Evolutionary conservation across 2,329 filamentous ascomycete species (phyloP).

Genomic region (Emergomyces africanus): DNA sequence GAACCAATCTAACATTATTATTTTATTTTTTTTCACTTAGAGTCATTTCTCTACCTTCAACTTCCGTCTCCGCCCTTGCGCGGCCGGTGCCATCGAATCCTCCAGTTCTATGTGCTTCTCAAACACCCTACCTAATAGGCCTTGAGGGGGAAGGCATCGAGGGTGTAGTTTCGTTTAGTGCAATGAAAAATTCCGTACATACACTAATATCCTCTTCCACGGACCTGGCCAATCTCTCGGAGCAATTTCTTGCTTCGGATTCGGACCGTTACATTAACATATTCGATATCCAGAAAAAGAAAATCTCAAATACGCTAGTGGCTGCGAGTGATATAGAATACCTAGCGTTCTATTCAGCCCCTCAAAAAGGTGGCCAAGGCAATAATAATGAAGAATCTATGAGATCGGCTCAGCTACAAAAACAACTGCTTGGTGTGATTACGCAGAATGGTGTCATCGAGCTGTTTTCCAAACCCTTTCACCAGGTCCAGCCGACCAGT

Average conservation of each 20-base stretch:
- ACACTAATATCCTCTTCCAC: slow-evolving; percentile 32
- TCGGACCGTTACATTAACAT: slow-evolving; percentile 39
- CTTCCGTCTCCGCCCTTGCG: slow-evolving; percentile 29
- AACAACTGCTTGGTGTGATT: slow-evolving; percentile 34
- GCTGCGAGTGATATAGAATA: slow-evolving; percentile 34
- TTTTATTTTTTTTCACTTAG: slow-evolving; percentile 17
- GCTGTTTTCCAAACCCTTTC: slow-evolving; percentile 37
- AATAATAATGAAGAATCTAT: slow-evolving; percentile 8
- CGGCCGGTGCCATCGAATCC: slow-evolving; percentile 28
- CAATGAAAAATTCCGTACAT: slow-evolving; percentile 38
- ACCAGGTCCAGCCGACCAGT: slow-evolving; percentile 20
- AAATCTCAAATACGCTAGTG: slow-evolving; percentile 36
- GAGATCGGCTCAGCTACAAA: slow-evolving; percentile 15
- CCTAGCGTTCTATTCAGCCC: slow-evolving; percentile 24
- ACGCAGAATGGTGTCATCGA: slow-evolving; percentile 38
- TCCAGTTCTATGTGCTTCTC: slow-evolving; percentile 38
- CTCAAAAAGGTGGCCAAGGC: slow-evolving; percentile 8
- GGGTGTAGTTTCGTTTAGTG: slow-evolving; percentile 31
- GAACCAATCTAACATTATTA: slow-evolving; percentile 1
- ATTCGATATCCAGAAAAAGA: slow-evolving; percentile 32
- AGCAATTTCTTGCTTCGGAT: slow-evolving; percentile 37
- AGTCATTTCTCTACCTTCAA: slow-evolving; percentile 31
- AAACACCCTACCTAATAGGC: slow-evolving; percentile 36
- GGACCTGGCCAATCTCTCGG: slow-evolving; percentile 19
- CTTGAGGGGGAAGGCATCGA: slow-evolving; percentile 25